These are phyloP conservation scores for Primulina huaijiensis DNA, from an alignment of 257 asterid genomes.

Conservation along the genomic window DNA sequence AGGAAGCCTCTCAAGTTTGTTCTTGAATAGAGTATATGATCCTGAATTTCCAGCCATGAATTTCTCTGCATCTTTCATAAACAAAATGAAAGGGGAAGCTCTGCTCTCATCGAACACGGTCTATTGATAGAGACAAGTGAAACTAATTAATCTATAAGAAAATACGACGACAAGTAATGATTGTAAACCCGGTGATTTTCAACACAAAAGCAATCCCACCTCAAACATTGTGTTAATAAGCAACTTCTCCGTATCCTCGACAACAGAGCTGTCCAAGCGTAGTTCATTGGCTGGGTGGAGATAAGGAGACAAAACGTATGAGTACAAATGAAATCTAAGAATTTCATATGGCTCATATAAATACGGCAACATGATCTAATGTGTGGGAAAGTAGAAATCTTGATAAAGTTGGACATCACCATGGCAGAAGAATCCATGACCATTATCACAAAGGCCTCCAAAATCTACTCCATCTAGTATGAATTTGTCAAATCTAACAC, in stretches of 20 bases:
- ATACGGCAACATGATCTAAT: too few relatives aligned
- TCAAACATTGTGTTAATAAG: conserved; percentile 75
- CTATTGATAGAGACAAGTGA: conserved; percentile 37
- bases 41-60: conserved; percentile 73
- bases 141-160: too few relatives aligned
- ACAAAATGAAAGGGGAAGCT: conserved; percentile 77
- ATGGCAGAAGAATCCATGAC: conserved; percentile 91
- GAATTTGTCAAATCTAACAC: conserved; percentile 78
- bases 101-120: conserved; percentile 67
- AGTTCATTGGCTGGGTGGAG: conserved; percentile 58
- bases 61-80: conserved; percentile 91
- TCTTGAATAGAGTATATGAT: conserved; percentile 55
- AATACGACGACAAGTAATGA: too few relatives aligned
- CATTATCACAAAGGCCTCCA: conserved; percentile 79
- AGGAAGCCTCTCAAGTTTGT: conserved; percentile 81
- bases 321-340: not conserved
- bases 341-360: not conserved
- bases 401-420: conserved; percentile 46
- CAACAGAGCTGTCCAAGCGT: conserved; percentile 58
- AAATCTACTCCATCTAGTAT: conserved; percentile 85
- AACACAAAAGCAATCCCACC: conserved; percentile 43
- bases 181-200: conserved; percentile 9
- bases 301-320: conserved; percentile 17
- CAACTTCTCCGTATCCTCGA: conserved; percentile 69
- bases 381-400: conserved; percentile 4